phyloP scores from a whole-genome alignment of 192 early-diverging fungal genomes.

The Umbelopsis ramanniana region DNA sequence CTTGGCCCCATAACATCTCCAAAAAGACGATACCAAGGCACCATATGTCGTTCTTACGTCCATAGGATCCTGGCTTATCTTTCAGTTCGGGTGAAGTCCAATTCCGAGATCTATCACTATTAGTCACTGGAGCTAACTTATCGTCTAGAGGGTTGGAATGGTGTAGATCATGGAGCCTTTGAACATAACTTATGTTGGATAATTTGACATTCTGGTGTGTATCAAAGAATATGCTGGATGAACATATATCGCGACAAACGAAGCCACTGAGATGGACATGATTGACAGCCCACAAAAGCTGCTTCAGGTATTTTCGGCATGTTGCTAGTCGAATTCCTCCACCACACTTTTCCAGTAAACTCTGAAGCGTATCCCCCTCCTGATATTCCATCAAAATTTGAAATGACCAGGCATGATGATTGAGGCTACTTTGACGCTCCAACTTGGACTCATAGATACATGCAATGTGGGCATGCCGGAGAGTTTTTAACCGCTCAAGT shows the following conservation, averaged over 20 bases:
- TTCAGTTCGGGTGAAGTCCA: conserved; percentile 66
- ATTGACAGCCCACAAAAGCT: conserved; percentile 65
- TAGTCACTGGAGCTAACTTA: background rate
- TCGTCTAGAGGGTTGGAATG: conserved; percentile 30
- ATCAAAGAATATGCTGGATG: conserved; percentile 49
- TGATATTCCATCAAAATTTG: conserved; percentile 60
- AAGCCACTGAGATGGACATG: conserved; percentile 70
- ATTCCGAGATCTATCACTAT: background rate
- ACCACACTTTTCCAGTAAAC: conserved; percentile 69
- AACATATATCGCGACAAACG: conserved; percentile 61
- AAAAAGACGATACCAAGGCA: conserved; percentile 67
- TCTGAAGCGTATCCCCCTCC: conserved; percentile 57
- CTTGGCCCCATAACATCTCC: conserved; percentile 73
- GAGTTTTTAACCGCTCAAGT: conserved; percentile 57
- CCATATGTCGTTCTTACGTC: conserved; percentile 78
- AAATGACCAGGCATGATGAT: conserved; percentile 41
- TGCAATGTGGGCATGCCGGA: conserved; percentile 64
- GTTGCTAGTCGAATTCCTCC: conserved; percentile 53
- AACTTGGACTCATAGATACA: conserved; percentile 62
- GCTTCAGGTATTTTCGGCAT: conserved; percentile 62
- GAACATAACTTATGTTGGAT: conserved; percentile 66
- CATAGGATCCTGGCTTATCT: conserved; percentile 63
- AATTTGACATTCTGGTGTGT: conserved; percentile 60
- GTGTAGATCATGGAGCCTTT: conserved; percentile 53
- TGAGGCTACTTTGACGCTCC: conserved; percentile 35